phyloP scores from a whole-genome alignment of 1,139 yeast species.

The Hyphopichia khmerensis region DNA sequence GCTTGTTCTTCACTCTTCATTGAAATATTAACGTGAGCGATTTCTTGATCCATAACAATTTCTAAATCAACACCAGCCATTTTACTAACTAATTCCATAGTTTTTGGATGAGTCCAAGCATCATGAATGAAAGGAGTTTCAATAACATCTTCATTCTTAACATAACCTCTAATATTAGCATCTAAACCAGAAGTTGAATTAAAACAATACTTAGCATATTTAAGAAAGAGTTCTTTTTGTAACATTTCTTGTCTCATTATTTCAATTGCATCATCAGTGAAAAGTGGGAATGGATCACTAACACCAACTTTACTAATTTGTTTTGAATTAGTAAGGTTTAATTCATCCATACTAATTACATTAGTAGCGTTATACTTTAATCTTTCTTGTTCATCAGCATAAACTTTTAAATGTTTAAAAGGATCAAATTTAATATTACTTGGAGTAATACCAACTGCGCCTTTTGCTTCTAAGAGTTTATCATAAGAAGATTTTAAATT shows the following conservation, averaged over 20 bases:
- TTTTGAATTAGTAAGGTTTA: conserved; percentile 34
- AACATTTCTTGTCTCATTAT: conserved; percentile 55
- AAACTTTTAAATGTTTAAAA: conserved; percentile 39
- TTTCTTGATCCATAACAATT: conserved; percentile 52
- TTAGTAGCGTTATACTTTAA: conserved; percentile 32
- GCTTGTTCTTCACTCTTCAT: conserved; percentile 34
- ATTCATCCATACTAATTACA: conserved; percentile 48
- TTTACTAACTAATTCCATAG: conserved; percentile 44
- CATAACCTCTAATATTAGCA: conserved; percentile 49
- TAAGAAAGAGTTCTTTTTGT: conserved; percentile 40
- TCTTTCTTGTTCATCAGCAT: conserved; percentile 25
- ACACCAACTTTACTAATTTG: conserved; percentile 53
- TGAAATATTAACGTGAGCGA: conserved; percentile 50
- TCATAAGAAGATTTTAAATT: conserved; percentile 20
- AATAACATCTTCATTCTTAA: conserved; percentile 26
- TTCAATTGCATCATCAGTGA: conserved; percentile 54
- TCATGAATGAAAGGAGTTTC: conserved; percentile 44
- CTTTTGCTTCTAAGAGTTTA: conserved; percentile 10
- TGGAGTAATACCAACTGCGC: background rate
- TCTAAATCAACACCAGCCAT: conserved; percentile 60
- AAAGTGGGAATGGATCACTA: conserved; percentile 55
- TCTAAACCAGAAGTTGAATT: conserved; percentile 45
- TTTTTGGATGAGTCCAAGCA: conserved; percentile 59
- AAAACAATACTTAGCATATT: conserved; percentile 41
- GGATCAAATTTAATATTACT: conserved; percentile 36